These are phyloP conservation scores for Phaeosphaeria sp. DNA, from an alignment of 2,329 filamentous ascomycete species.

Conservation along the genomic window DNA sequence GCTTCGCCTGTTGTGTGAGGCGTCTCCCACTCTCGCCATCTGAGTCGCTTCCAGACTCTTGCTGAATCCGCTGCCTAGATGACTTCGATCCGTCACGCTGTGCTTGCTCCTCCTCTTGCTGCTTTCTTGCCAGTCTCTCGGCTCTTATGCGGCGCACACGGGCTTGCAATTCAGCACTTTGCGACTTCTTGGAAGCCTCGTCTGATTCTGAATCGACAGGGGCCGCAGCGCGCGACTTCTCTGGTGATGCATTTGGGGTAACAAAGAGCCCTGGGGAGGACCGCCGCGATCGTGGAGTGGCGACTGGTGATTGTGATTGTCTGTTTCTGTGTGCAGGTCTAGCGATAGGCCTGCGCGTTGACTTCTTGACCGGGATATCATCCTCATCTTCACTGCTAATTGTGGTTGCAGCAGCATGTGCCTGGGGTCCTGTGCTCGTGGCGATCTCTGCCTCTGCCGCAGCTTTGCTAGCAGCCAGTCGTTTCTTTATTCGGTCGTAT, in stretches of 20 bases:
- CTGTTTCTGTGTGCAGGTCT: slow-evolving; percentile 18
- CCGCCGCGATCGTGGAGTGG: slow-evolving; percentile 35
- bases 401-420: slow-evolving; percentile 8
- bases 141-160: slow-evolving; percentile 76
- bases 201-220: slow-evolving; percentile 51
- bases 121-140: slow-evolving; percentile 68
- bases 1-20: slow-evolving; percentile 72
- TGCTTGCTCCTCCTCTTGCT: slow-evolving; percentile 52
- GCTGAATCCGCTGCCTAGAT: slow-evolving; percentile 28
- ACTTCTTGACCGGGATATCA: slow-evolving; percentile 32
- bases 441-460: slow-evolving; percentile 13
- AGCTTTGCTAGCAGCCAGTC: slow-evolving; percentile 47
- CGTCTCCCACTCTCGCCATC: slow-evolving; percentile 60
- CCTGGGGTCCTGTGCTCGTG: slow-evolving; percentile 1
- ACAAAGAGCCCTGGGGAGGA: slow-evolving; percentile 65
- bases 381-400: slow-evolving; percentile 38
- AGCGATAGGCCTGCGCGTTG: slow-evolving; percentile 17
- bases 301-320: slow-evolving; percentile 22
- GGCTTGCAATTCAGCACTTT: slow-evolving; percentile 69
- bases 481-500: slow-evolving; percentile 56
- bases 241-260: slow-evolving; percentile 52
- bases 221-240: slow-evolving; percentile 17
- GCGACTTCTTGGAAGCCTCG: slow-evolving; percentile 53
- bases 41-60: slow-evolving; percentile 60
- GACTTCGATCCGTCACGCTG: slow-evolving; percentile 40